These are phyloP conservation scores for Sindora glabra DNA, from an alignment of 306 rosid genomes.

Conservation along the genomic window DNA sequence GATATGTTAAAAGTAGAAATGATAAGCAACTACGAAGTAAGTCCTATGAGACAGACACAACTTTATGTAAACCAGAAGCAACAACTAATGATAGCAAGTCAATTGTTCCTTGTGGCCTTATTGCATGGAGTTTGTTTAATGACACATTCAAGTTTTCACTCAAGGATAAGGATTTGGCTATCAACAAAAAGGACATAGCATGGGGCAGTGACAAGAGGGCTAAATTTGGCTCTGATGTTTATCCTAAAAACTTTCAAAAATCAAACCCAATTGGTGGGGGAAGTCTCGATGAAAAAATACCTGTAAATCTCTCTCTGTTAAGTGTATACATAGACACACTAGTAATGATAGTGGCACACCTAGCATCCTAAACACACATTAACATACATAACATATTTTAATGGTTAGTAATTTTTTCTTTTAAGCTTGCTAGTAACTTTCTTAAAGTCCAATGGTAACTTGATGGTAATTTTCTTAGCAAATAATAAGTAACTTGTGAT, in stretches of 20 bases:
- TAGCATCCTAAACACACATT: too few species aligned
- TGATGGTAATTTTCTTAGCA: too few species aligned
- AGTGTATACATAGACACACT: too few species aligned
- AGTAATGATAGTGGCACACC: too few species aligned
- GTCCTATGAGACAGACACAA: constrained; percentile 17
- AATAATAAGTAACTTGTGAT: too few species aligned
- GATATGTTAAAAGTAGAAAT: constrained; percentile 69
- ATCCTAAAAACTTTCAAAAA: constrained; percentile 69
- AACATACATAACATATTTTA: too few species aligned
- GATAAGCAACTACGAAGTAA: constrained; percentile 44
- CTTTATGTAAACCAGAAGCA: constrained; percentile 41
- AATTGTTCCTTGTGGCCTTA: constrained; percentile 85
- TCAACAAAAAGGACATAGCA: constrained; percentile 73
- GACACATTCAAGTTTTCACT: constrained; percentile 60
- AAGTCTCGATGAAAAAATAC: constrained; percentile 57
- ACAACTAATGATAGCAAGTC: not conserved
- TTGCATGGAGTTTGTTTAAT: constrained; percentile 89
- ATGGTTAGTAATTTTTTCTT: too few species aligned
- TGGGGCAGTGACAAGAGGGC: constrained; percentile 65
- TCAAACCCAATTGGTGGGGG: constrained; percentile 69
- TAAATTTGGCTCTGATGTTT: constrained; percentile 70
- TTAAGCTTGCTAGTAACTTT: too few species aligned
- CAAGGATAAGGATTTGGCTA: constrained; percentile 32
- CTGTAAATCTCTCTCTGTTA: too few species aligned
- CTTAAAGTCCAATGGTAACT: too few species aligned